phyloP scores from a whole-genome alignment of 345 rosid species.

The Populus pruinosa region DNA sequence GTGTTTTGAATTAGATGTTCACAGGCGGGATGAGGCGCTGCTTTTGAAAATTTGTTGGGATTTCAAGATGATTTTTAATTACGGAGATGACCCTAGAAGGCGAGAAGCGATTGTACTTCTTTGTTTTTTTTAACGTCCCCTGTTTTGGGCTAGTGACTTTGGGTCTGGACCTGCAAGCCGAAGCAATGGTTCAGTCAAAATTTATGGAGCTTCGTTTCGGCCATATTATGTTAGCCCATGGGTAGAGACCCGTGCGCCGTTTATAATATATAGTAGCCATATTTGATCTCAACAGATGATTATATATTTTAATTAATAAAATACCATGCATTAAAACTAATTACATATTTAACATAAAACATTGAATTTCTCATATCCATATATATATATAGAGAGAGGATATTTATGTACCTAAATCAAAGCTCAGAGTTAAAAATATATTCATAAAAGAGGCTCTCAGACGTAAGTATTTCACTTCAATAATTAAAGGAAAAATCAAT shows the following conservation, averaged over 20 bases:
- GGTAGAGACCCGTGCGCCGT: not conserved
- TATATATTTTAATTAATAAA: too few species aligned
- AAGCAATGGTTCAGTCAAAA: not conserved
- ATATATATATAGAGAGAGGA: too few species aligned
- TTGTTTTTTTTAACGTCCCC: too few species aligned
- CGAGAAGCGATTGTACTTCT: not conserved
- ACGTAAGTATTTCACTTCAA: too few species aligned
- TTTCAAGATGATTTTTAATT: not conserved
- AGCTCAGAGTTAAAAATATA: too few species aligned
- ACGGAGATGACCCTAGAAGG: slow-evolving; percentile 18
- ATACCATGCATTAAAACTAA: too few species aligned
- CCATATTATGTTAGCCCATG: not conserved
- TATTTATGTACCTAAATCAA: too few species aligned
- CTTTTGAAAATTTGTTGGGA: slow-evolving; percentile 11
- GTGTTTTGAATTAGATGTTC: not conserved
- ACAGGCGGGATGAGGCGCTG: slow-evolving; percentile 23
- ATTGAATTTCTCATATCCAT: too few species aligned
- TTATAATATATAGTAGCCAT: too few species aligned
- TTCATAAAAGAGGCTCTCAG: too few species aligned
- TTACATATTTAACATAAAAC: too few species aligned
- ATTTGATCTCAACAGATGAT: too few species aligned
- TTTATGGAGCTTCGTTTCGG: not conserved
- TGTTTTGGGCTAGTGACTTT: not conserved
- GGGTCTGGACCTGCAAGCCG: not conserved
- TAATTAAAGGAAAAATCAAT: not conserved